Evolutionary conservation across 2,329 filamentous ascomycete genomes (phyloP), one percentile per base, ranked within the genome.

Genomic region (Curvularia sp.): DNA sequence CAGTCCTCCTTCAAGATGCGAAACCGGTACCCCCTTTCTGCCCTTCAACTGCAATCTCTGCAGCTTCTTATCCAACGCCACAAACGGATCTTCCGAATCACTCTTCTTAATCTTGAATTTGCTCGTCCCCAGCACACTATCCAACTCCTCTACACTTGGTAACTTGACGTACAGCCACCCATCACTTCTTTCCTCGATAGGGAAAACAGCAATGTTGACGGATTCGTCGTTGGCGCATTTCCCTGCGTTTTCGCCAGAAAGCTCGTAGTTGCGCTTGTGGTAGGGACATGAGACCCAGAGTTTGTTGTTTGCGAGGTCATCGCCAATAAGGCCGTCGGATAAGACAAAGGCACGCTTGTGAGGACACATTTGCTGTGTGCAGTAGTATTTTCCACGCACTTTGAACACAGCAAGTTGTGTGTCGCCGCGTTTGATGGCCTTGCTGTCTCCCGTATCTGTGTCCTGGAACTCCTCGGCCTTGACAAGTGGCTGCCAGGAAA

Each of bases 321-420:
- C 89, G 39, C 93, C 93, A 46, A 97, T 84, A 8, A 97, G 80
- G 1, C 92, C 92, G 73, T 97, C 93, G 0, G 89, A 90, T 25
- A 97, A 86, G n/a, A 93, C 89, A 71, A 97, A 97, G 1, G 92
- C 89, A 10, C 92, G 89, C 79, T 94, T 95, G 80, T 96, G 92
- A 9, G 93, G 93, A 75, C 93, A 97, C 93, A 97, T 97, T 74
- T 97, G 92, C 79, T 97, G 93, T 13, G 90, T 90, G 57, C 91
- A 90, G 76, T 94, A 94, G 82, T 89, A 96, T 53, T 85, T 85
- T 19, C 92, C 92, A 53, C 86, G 86, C 61, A 96, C 85, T 69
- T 92, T 90, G 86, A 93, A 97, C 52, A 97, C 81, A 7, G 93
- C 92, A 1, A 97, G 84, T 77, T 97, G 93, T 0, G 92, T 96